Percentiles rank a stretch among this genome's conserved stretches.
phyloP scores from a whole-genome alignment of 148 eudicot genomes.

The Heliamphora exappendiculata region DNA sequence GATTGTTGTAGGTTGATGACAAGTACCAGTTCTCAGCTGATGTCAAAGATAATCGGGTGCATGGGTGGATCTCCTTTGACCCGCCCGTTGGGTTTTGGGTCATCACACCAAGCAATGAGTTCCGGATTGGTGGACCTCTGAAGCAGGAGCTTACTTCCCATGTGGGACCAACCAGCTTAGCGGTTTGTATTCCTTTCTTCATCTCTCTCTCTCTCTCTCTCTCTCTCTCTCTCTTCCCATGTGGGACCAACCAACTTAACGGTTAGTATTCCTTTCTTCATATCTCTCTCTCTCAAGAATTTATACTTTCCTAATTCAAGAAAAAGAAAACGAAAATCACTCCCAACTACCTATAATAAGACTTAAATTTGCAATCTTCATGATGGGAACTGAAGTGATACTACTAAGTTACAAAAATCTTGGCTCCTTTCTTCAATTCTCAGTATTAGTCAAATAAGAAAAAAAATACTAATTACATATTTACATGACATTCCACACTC shows the following conservation, averaged over 20 bases:
- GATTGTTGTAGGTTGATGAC: conserved; percentile 59
- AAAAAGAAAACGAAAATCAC: no score
- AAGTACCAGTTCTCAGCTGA: conserved; percentile 69
- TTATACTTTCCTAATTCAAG: no score
- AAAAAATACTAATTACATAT: no score
- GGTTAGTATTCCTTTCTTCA: conserved; percentile 29
- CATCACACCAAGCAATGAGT: conserved; percentile 68
- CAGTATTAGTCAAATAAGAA: no score
- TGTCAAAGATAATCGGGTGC: conserved; percentile 52
- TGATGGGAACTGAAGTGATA: no score
- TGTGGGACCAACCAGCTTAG: conserved; percentile 57
- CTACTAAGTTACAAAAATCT: no score
- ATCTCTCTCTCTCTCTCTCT: no score
- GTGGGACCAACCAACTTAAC: conserved; percentile 59
- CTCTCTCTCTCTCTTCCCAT: conserved; percentile 60
- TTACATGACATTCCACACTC: no score
- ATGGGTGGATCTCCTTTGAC: conserved; percentile 59
- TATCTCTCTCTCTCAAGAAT: no score
- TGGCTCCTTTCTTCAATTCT: no score
- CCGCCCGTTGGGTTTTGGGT: conserved; percentile 65
- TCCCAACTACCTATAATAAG: no score
- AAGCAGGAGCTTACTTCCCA: conserved; percentile 88
- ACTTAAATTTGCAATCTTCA: no score
- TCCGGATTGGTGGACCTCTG: conserved; percentile 61
- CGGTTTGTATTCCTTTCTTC: conserved; percentile 31